These are phyloP conservation scores for Venturiaceae sp. DNA, from an alignment of 2,329 filamentous ascomycete species.

Conservation along the genomic window DNA sequence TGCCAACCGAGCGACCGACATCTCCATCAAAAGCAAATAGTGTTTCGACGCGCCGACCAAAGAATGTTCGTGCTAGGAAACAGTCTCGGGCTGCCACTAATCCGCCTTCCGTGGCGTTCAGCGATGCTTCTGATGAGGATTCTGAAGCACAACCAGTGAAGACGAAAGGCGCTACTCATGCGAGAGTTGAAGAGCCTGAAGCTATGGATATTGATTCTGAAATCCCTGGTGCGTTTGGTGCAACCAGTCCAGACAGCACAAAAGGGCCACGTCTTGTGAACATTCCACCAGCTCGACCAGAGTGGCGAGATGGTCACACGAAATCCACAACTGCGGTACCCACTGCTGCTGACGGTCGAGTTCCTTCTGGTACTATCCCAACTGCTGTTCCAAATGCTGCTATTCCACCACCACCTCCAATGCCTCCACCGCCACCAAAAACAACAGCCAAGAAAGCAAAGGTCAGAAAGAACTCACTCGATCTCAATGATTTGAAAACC, in stretches of 20 bases:
- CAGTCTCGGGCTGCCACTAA: neutral
- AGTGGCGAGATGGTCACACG: constrained; percentile 1
- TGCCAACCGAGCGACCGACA: neutral
- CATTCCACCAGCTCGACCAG: neutral
- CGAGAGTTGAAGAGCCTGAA: neutral
- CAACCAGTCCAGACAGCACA: neutral
- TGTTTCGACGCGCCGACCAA: neutral
- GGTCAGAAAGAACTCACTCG: neutral
- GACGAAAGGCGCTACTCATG: neutral
- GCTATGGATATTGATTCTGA: constrained; percentile 9
- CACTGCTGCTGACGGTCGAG: neutral
- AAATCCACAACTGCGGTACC: neutral
- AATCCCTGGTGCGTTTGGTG: neutral
- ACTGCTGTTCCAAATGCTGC: constrained; percentile 5
- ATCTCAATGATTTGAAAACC: constrained; percentile 39
- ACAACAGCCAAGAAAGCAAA: constrained; percentile 1
- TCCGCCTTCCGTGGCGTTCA: neutral
- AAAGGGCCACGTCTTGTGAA: constrained; percentile 3
- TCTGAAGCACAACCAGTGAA: neutral
- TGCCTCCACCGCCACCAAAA: constrained; percentile 3
- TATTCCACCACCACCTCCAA: neutral
- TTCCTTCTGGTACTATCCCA: neutral
- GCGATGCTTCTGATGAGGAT: constrained; percentile 1
- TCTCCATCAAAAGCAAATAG: neutral
- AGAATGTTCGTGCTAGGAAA: neutral